Evolutionary conservation across 768 basidiomycete species (phyloP).

Genomic region (Psilocybe azurescens): DNA sequence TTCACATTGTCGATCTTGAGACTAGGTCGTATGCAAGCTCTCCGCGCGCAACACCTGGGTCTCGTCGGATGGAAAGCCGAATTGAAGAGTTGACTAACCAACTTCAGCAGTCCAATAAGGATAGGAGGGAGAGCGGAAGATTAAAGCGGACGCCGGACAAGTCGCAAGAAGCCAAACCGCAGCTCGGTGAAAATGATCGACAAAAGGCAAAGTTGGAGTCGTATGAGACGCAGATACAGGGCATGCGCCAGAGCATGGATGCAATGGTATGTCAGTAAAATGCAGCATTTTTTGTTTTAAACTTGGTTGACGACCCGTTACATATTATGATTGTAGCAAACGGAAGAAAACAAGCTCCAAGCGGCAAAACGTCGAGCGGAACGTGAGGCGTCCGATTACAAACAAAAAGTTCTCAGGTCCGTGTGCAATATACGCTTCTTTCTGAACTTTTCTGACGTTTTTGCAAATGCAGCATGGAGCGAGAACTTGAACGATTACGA

Average conservation of each 20-base stretch:
- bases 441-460: not conserved
- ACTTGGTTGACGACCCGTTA: slow-evolving; percentile 12
- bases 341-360: slow-evolving; percentile 67
- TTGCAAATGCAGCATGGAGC: slow-evolving; percentile 25
- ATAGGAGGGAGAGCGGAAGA: slow-evolving; percentile 52
- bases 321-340: slow-evolving; percentile 54
- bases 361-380: slow-evolving; percentile 78
- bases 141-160: slow-evolving; percentile 35
- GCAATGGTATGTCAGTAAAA: slow-evolving; percentile 52
- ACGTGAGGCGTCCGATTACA: slow-evolving; percentile 75
- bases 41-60: slow-evolving; percentile 58
- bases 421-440: slow-evolving; percentile 24
- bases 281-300: not conserved
- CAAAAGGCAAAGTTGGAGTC: slow-evolving; percentile 62
- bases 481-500: slow-evolving; percentile 32
- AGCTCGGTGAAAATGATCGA: slow-evolving; percentile 65
- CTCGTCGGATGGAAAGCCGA: slow-evolving; percentile 67
- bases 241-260: slow-evolving; percentile 65
- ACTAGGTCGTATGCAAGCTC: slow-evolving; percentile 74
- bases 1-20: slow-evolving; percentile 76
- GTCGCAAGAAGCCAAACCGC: slow-evolving; percentile 56
- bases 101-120: slow-evolving; percentile 56
- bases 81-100: slow-evolving; percentile 76
- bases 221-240: slow-evolving; percentile 62
- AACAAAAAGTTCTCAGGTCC: slow-evolving; percentile 71